These are phyloP conservation scores for Wickerhamomyces bovis DNA, from an alignment of 805 yeast genomes.

Conservation along the genomic window DNA sequence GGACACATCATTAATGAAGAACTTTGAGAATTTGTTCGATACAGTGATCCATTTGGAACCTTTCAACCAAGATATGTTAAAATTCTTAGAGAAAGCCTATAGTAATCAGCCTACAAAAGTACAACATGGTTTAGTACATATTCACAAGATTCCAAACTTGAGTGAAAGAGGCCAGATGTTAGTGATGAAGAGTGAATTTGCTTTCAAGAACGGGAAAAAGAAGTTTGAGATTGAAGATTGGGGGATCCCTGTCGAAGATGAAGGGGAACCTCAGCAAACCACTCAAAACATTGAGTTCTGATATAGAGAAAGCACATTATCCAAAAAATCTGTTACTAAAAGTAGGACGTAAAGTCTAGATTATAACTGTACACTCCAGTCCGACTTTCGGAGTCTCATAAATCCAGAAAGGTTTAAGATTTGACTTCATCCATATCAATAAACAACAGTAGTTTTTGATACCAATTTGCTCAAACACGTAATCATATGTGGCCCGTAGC, in stretches of 20 bases:
- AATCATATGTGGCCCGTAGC: neutral
- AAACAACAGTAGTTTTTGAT: neutral
- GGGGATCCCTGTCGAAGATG: constrained; percentile 96
- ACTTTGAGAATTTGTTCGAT: constrained; percentile 57
- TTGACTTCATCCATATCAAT: no score
- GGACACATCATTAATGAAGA: constrained; percentile 37
- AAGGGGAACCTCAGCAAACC: constrained; percentile 21
- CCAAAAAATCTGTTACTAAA: neutral
- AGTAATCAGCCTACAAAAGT: constrained; percentile 67
- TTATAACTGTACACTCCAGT: no score
- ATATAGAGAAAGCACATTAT: neutral
- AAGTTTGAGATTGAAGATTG: constrained; percentile 86
- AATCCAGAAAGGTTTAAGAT: no score
- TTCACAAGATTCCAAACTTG: constrained; percentile 64
- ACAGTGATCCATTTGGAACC: constrained; percentile 73
- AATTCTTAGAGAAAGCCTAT: constrained; percentile 61
- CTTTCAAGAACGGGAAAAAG: constrained; percentile 78
- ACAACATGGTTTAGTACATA: constrained; percentile 81
- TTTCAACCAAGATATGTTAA: constrained; percentile 66
- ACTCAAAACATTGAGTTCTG: constrained; percentile 20
- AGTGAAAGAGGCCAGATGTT: constrained; percentile 80
- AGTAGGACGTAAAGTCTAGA: neutral
- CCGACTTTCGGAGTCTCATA: no score
- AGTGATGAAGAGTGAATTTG: constrained; percentile 65
- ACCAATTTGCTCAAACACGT: neutral